Base-by-base conservation (phyloP, 2,329 filamentous ascomycete genomes). In the Scytalidium lignicola region DNA sequence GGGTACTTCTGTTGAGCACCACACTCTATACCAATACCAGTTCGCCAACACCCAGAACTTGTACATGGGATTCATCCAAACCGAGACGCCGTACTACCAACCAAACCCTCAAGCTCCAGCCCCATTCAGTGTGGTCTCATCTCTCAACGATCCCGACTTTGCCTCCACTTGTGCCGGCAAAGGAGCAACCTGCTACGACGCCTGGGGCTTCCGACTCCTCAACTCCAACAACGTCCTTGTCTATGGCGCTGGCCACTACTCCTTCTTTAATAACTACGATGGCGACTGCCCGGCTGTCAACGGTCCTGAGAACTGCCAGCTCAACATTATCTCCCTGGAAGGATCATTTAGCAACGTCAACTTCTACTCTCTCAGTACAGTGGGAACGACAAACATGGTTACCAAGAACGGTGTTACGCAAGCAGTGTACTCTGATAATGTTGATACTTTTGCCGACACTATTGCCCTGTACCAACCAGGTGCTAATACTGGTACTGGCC, bases 161-260 rank as follows among this genome's bases (percentile, higher is more conserved):
- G 43, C 59, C 15, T 37, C 32, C 32, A 37, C 32, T 15, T 37
- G 32, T n/a, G 10, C 32, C 15, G 32, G 32, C 15, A 13, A 37
- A n/a, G 32, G 12, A 15, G 32, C 32, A 15, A 37, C 6, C 32
- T 37, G 32, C 32, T 37, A 37, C 22, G 15, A 8, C 15, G 32
- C 32, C 0, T 88, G 83, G 83, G 85, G 80, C 1, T 67, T 88
- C 23, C 74, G 84, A 8, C 72, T 88, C 32, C 58, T 84, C 40
- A 68, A 75, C 51, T 74, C 71, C 2, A 60, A 62, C 4, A 67
- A 73, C 49, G 67, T 82, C 20, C 59, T 72, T 22, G 60, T 75
- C 17, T 77, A 82, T 49, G 74, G 77, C 9, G 74, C 72, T 0
- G 80, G 79, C 0, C 56, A 81, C 3, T 83, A 83, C 64, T 74